These are phyloP conservation scores for Aureobasidium leucospermi DNA, from an alignment of 2,329 filamentous ascomycete genomes.

Conservation along the genomic window DNA sequence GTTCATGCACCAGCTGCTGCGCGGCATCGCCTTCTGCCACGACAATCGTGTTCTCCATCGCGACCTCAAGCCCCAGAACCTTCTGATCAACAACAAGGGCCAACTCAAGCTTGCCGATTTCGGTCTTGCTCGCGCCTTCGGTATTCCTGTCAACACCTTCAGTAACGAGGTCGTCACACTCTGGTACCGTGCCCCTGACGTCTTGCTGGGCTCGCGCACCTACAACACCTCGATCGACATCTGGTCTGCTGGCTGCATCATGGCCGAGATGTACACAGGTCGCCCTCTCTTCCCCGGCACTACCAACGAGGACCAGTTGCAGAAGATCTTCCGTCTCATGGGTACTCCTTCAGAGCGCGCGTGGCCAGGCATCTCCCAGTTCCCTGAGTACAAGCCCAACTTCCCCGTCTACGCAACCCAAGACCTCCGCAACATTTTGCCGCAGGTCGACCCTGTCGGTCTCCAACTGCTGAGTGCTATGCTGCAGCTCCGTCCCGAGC, in stretches of 20 bases:
- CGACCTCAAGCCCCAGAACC: slow-evolving; percentile 91
- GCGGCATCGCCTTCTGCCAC: slow-evolving; percentile 96
- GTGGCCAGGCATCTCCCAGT: slow-evolving; percentile 90
- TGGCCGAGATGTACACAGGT: slow-evolving; percentile 99
- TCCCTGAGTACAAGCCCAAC: slow-evolving; percentile 95
- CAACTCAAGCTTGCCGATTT: slow-evolving; percentile 92
- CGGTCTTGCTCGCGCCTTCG: slow-evolving; percentile 86
- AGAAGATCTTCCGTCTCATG: slow-evolving; percentile 98
- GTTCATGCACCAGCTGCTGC: slow-evolving; percentile 96
- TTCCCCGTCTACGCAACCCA: slow-evolving; percentile 94
- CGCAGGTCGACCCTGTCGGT: slow-evolving; percentile 79
- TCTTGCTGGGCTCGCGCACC: slow-evolving; percentile 84
- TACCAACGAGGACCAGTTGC: slow-evolving; percentile 94
- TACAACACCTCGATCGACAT: slow-evolving; percentile 99
- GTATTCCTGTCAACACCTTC: slow-evolving; percentile 96
- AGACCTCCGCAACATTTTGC: slow-evolving; percentile 77
- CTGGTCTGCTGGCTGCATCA: slow-evolving; percentile 98
- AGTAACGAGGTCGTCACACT: slow-evolving; percentile 96
- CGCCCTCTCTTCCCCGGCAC: slow-evolving; percentile 93
- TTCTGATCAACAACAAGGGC: slow-evolving; percentile 88
- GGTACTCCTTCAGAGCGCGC: slow-evolving; percentile 91
- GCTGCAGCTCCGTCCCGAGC: slow-evolving; percentile 86
- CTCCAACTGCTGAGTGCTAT: slow-evolving; percentile 83
- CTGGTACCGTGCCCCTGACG: slow-evolving; percentile 96
- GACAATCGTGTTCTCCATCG: slow-evolving; percentile 93